These are phyloP conservation scores for Sporisorium exsertum DNA, from an alignment of 1,284 basidiomycete species.

Conservation along the genomic window DNA sequence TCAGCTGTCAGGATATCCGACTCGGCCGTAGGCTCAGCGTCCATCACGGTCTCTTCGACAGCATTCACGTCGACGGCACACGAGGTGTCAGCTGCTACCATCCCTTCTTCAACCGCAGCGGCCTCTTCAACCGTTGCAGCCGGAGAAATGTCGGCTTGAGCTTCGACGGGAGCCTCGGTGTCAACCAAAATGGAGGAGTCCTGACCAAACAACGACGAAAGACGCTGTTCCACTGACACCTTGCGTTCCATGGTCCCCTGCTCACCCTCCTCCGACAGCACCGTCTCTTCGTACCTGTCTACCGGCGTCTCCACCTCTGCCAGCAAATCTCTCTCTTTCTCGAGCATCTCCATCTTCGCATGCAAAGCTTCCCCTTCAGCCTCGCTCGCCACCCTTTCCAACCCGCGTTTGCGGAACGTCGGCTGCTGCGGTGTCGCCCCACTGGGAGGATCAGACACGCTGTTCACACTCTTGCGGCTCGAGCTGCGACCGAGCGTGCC, in stretches of 20 bases:
- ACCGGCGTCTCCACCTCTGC: slow-evolving; percentile 15
- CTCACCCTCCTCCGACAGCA: neutral
- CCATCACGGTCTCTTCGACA: neutral
- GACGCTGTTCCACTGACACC: slow-evolving; percentile 24
- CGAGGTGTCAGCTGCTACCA: neutral
- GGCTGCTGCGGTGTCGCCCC: neutral
- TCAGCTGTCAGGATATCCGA: too few species aligned
- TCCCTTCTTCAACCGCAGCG: neutral
- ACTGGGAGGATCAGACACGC: slow-evolving; percentile 14
- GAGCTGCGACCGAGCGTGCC: slow-evolving; percentile 42
- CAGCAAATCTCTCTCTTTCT: slow-evolving; percentile 1
- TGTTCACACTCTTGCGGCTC: slow-evolving; percentile 23
- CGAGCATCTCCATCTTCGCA: slow-evolving; percentile 13
- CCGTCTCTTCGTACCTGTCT: slow-evolving; percentile 19
- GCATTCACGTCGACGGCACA: neutral
- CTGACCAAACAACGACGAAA: slow-evolving; percentile 26
- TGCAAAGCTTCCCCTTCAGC: slow-evolving; percentile 30
- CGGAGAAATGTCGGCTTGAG: neutral
- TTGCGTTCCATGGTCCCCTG: slow-evolving; percentile 8
- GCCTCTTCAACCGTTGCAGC: neutral
- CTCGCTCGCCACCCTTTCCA: slow-evolving; percentile 37
- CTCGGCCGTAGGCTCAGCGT: neutral
- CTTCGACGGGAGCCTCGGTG: neutral
- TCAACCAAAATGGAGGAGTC: neutral
- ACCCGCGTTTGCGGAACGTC: slow-evolving; percentile 13